These are phyloP conservation scores for Aspergillus sp. DNA, from an alignment of 2,329 filamentous ascomycete genomes.

Conservation along the genomic window DNA sequence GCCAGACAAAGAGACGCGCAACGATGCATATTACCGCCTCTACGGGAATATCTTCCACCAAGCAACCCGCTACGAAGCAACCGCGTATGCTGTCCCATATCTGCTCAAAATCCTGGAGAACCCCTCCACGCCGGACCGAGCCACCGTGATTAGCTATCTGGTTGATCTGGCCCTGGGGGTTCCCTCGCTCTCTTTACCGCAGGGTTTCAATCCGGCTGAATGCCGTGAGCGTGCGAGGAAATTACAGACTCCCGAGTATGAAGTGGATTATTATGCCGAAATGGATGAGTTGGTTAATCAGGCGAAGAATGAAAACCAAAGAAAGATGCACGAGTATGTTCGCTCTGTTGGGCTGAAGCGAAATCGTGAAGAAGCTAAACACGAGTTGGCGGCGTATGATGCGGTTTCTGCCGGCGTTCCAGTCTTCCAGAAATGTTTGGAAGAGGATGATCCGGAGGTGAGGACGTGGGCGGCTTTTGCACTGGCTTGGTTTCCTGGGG, in stretches of 20 bases:
- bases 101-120: background rate
- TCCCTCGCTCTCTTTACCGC: background rate
- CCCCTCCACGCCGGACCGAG: background rate
- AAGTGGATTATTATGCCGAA: background rate
- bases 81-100: background rate
- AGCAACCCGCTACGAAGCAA: constrained; percentile 1
- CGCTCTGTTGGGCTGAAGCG: background rate
- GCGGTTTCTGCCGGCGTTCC: constrained; percentile 1
- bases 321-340: background rate
- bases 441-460: background rate
- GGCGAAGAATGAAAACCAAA: background rate
- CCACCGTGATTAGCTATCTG: background rate
- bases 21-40: constrained; percentile 1
- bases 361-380: background rate
- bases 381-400: constrained; percentile 2
- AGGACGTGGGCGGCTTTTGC: constrained; percentile 4
- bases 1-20: background rate
- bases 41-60: constrained; percentile 3
- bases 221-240: background rate
- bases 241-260: background rate
- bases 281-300: background rate
- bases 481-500: constrained; percentile 4
- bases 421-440: background rate
- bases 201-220: background rate
- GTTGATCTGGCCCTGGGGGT: background rate